Base-by-base conservation (phyloP, 345 rosid genomes). In the Ailanthus altissimus region DNA sequence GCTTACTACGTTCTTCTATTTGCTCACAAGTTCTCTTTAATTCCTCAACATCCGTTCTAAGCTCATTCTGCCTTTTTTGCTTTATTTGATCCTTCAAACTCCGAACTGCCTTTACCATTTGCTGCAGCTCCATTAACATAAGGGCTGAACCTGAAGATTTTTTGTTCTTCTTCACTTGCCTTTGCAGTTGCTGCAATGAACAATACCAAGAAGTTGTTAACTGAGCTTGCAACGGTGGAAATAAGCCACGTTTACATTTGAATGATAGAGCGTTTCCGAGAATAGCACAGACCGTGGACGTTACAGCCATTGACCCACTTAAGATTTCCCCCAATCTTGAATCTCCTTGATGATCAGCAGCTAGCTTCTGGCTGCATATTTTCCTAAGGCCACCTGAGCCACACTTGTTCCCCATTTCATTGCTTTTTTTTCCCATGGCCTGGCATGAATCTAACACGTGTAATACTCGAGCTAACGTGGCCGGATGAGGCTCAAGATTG, bases 181-280 rank as follows among this genome's bases (percentile, higher is more conserved):
- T 74, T 62, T 32, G 68, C 0, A 61, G 32, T 74, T 46, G 58
- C 51, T 47, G 69, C 45, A 61, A 47, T 60, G 68, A 74, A 47
- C 25, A 23, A 25, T 56, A 45, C 76, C 67, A 26, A 6, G 56
- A 73, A 23, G 18, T 60, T 20, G 9, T 5, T 18, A 46, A 12
- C 47, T 8, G 68, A 18, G 51, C 38, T 58, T 47, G 67, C 42
- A 18, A 18, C 12, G 21, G 0, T 49, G 36, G n/a, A 5, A 47
- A 72, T 5, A 58, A 61, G 9, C 69, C 46, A 18, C 47, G 25
- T 38, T 74, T 74, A 16, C 69, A 47, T n/a, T 74, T 74, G 58
- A 61, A 74, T 18, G 77, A 74, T 14, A 74, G n/a, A 46, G 69
- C 77, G 1, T 5, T 18, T 74, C 42, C 47, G 46, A 74, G 68